phyloP scores from a whole-genome alignment of 768 basidiomycete species.

The Tricholoma saponaceum region DNA sequence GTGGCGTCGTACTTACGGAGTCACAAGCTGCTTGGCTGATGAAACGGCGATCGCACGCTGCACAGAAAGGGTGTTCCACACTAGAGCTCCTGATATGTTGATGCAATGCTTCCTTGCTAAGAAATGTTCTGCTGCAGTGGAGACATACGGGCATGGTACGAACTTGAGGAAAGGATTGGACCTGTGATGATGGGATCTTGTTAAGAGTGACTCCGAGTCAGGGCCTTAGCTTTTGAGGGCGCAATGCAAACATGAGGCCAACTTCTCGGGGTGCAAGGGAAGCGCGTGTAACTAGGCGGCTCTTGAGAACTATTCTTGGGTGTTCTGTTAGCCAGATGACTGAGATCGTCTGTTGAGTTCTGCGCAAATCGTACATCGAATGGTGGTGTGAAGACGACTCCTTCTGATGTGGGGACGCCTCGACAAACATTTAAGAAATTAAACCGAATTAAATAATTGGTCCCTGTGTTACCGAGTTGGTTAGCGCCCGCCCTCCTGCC shows the following conservation, averaged over 20 bases:
- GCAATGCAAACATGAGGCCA: conserved; percentile 9
- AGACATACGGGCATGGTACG: conserved; percentile 30
- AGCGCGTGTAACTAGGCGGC: conserved; percentile 6
- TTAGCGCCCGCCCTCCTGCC: not conserved
- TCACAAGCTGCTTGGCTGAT: conserved; percentile 29
- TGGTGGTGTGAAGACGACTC: not conserved
- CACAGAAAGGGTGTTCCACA: conserved; percentile 32
- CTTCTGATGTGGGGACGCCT: not conserved
- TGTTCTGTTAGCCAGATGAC: not conserved
- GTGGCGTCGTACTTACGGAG: conserved; percentile 25
- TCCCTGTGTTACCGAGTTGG: not conserved
- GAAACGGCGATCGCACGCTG: conserved; percentile 32
- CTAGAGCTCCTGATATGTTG: conserved; percentile 35
- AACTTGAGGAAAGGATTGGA: not conserved
- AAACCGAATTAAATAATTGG: no score
- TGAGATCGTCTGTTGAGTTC: not conserved
- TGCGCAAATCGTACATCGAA: not conserved
- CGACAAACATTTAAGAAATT: not conserved
- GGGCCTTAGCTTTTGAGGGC: not conserved
- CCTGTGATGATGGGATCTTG: conserved; percentile 1
- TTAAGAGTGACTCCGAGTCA: conserved; percentile 8
- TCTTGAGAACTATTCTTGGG: not conserved
- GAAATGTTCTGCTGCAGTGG: conserved; percentile 31
- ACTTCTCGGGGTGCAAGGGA: conserved; percentile 6
- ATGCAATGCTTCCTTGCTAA: conserved; percentile 31